Evolutionary conservation across 192 early-diverging fungal genomes (phyloP), one percentile per base, ranked within the genome.

Genomic region (Backusella tuberculispora): DNA sequence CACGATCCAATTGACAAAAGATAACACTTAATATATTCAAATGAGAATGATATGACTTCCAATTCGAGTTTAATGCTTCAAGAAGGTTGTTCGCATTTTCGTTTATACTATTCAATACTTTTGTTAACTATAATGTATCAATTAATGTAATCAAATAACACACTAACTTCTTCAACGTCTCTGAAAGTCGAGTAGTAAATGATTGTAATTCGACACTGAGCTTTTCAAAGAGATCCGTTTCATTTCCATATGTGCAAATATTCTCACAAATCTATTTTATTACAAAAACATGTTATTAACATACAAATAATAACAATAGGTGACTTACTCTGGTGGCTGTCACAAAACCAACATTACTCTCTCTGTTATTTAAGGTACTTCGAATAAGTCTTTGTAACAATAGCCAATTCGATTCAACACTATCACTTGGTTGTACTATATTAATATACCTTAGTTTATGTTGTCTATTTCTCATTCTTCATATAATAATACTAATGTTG

Each of bases 1-100:
- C 17, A 26, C 74, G 46, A 63, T 75, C 74, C 10, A 75, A 40
- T 21, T 75, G 66, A 46, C 68, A 69, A 60, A 75, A 75, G 9
- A 75, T 17, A 43, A 69, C 69, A n/a, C 66, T 45, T 15, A 75
- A 50, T 12, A 21, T 45, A 44, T 24, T 65, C 21, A 43, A 40
- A 42, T 42, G 40, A 24, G 12, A 26, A 37, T 63, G 66, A 40
- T 69, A 46, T 5, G 29, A 48, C 4, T 34, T 69, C 74, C 74
- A 75, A 26, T 63, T 15, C 19, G 29, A 21, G 38, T 73, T 63
- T 43, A 73, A 63, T 21, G 72, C 38, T 17, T 21, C 10, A 8
- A 73, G 24, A 42, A 73, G 41, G 17, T 2, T 12, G n/a, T 73
- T 53, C 19, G 19, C 9, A 19, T 53, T 53, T 19, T 53, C 50